Percentiles rank a stretch among this genome's conserved stretches.
Evolutionary conservation across 257 asterid genomes (phyloP).

Genomic region (Solanum sitiens): DNA sequence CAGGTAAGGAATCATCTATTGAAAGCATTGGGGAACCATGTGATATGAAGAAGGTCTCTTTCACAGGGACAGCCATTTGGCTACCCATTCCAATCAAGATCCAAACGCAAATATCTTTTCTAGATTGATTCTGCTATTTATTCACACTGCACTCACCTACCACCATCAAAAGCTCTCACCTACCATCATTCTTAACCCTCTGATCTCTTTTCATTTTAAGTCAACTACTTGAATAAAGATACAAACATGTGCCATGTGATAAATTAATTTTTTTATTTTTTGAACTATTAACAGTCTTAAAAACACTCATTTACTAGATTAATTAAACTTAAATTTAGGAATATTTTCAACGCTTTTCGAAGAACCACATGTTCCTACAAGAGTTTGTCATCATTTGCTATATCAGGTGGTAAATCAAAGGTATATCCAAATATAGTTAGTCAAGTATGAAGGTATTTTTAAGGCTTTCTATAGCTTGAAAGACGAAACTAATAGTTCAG

Average conservation of each 20-base stretch:
- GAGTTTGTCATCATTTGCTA: too few relatives aligned
- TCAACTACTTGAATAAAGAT: neutral
- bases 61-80: neutral
- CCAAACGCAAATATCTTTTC: neutral
- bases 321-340: too few relatives aligned
- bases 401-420: fast-evolving
- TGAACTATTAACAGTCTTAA: too few relatives aligned
- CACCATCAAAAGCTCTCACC: neutral
- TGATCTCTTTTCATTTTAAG: neutral
- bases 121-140: neutral
- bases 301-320: too few relatives aligned
- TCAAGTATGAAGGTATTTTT: too few relatives aligned
- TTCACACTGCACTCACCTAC: neutral
- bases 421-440: too few relatives aligned
- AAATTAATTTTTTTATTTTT: neutral
- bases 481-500: too few relatives aligned
- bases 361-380: too few relatives aligned
- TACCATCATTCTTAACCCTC: neutral
- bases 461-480: too few relatives aligned
- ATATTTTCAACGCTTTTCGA: too few relatives aligned
- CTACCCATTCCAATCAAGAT: neutral
- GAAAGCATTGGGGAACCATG: constrained; percentile 75
- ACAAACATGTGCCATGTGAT: neutral
- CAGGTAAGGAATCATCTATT: constrained; percentile 57
- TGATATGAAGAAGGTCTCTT: constrained; percentile 56